Base-by-base conservation (phyloP, 2,329 filamentous ascomycete genomes). In the Nemania diffusa region DNA sequence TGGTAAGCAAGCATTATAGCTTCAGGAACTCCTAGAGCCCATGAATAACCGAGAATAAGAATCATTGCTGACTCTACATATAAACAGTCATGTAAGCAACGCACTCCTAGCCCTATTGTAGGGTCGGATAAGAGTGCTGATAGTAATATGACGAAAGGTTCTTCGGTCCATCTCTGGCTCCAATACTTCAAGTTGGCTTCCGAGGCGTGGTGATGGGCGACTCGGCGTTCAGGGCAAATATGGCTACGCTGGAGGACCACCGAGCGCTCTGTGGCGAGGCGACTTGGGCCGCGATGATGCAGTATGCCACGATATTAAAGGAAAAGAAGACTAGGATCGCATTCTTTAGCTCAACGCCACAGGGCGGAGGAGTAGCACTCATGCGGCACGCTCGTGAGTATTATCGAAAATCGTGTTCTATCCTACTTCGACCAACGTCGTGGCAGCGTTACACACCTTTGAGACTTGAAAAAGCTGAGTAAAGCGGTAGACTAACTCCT, bases 301-400 rank as follows among this genome's bases (percentile, higher is more conserved):
- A 88, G 57, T 93, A 87, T 72, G 90, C 88, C 55, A 79, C 85
- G 40, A 84, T 88, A 29, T 83, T 94, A 55, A 90, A 90, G 71
- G 76, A 83, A 64, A 85, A 87, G 57, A 89, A 90, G 64, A 85
- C 87, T 67, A 91, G 89, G 75, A 84, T 94, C 72, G 91, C 91
- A 1, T 94, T 93, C 79, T 94, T 94, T 83, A 93, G 90, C 76
- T 88, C 88, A 61, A 94, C 92, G 0, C 92, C 92, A 1, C 92
- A 94, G 75, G 92, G 92, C n/a, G 92, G 92, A 57, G 92, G 92
- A 48, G 92, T 95, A 8, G 92, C 92, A 5, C 82, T 94, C 57
- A 95, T 95, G 92, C 85, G 92, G 27, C 92, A 95, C 77, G 91
- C 92, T 9, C 78, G 95, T 32, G 87, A 94, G 62, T 59, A 40